These are phyloP conservation scores for Chalaropsis ovoidea DNA, from an alignment of 2,329 filamentous ascomycete genomes.

Conservation along the genomic window DNA sequence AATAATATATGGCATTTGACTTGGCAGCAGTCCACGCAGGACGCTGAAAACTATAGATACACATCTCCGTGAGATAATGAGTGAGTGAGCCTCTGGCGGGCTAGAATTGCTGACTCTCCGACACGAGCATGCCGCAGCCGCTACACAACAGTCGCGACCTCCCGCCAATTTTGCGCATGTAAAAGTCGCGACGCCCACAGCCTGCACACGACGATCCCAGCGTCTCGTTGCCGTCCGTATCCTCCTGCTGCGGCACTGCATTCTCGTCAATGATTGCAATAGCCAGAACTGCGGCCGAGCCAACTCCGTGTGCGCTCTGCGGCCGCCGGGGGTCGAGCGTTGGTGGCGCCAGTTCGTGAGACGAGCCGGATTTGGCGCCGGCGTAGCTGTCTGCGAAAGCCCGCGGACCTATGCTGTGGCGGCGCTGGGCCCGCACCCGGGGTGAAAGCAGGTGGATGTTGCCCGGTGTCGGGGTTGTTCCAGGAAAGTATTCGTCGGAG, in stretches of 20 bases:
- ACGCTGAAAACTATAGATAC: constrained; percentile 4
- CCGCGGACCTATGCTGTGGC: constrained; percentile 4
- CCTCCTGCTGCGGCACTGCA: not conserved
- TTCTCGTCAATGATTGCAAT: not conserved
- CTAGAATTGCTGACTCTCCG: constrained; percentile 1
- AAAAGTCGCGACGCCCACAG: constrained; percentile 17
- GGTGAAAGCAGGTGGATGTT: constrained; percentile 13
- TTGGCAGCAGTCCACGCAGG: not conserved
- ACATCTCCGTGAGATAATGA: not conserved
- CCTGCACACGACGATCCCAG: constrained; percentile 15
- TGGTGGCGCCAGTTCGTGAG: not conserved
- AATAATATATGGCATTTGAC: constrained; percentile 5
- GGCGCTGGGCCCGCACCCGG: not conserved
- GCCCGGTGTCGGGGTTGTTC: not conserved
- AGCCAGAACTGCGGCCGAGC: not conserved
- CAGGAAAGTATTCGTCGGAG: not conserved
- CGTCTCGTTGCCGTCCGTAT: constrained; percentile 4
- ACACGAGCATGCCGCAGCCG: constrained; percentile 16
- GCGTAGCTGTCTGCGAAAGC: not conserved
- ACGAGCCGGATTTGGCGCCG: not conserved
- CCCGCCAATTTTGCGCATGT: constrained; percentile 16
- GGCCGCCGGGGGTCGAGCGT: not conserved
- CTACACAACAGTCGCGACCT: constrained; percentile 9
- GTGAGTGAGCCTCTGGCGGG: not conserved
- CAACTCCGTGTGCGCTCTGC: not conserved